These are phyloP conservation scores for Dendrobium nobile DNA, from an alignment of 106 monocot species.

Conservation along the genomic window DNA sequence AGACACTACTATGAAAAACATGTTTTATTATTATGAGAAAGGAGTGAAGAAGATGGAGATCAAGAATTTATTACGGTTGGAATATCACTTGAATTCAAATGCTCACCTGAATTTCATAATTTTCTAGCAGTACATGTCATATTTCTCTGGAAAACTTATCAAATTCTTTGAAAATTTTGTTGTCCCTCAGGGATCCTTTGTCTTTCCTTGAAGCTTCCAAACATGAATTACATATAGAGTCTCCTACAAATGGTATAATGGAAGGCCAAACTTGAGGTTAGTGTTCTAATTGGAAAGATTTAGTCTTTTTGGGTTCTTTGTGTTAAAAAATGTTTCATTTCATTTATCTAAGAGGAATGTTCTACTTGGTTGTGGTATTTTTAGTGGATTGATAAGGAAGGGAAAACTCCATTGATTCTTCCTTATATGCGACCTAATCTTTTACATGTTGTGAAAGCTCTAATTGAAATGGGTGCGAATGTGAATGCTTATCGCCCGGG, in stretches of 20 bases:
- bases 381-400: slow-evolving; percentile 89
- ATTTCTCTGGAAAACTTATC: not conserved
- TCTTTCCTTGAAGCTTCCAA: slow-evolving; percentile 12
- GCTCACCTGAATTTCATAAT: not conserved
- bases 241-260: not conserved
- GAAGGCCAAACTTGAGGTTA: slow-evolving; percentile 80
- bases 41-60: not conserved
- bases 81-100: not conserved
- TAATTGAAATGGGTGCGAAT: slow-evolving; percentile 89
- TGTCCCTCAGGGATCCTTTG: not conserved
- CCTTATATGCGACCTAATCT: slow-evolving; percentile 65
- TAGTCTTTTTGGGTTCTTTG: too few relatives aligned
- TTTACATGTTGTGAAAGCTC: slow-evolving; percentile 41
- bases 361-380: slow-evolving; percentile 4
- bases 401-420: slow-evolving; percentile 79
- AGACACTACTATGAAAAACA: not conserved
- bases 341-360: not conserved
- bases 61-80: not conserved
- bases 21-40: not conserved
- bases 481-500: slow-evolving; percentile 89
- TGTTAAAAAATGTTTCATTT: too few relatives aligned
- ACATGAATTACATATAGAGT: slow-evolving; percentile 1
- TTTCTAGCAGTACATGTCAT: not conserved
- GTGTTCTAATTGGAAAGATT: not conserved
- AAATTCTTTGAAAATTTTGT: not conserved